Percentiles rank a stretch among this genome's conserved stretches.
These are phyloP conservation scores for Stereum hirsutum DNA, from an alignment of 1,284 basidiomycete genomes.

Conservation along the genomic window DNA sequence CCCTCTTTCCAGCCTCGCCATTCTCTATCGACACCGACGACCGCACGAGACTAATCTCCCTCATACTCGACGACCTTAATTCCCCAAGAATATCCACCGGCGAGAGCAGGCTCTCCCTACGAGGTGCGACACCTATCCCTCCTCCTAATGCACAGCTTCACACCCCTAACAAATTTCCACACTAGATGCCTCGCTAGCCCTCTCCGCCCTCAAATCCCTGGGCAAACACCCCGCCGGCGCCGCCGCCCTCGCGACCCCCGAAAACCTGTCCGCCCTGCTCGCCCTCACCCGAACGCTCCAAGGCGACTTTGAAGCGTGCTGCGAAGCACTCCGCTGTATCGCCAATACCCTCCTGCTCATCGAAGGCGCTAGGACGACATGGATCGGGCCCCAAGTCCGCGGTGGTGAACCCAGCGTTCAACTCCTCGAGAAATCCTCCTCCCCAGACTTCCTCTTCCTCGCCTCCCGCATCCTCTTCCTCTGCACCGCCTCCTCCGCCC, in stretches of 20 bases:
- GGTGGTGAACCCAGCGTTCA: conserved; percentile 50
- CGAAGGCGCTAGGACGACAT: conserved; percentile 47
- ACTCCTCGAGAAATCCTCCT: conserved; percentile 57
- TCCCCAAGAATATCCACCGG: no score
- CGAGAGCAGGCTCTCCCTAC: conserved; percentile 31
- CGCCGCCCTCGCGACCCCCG: conserved; percentile 41
- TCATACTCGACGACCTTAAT: conserved; percentile 54
- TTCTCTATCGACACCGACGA: conserved; percentile 33
- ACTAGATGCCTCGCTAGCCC: conserved; percentile 52
- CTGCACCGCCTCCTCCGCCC: conserved; percentile 42
- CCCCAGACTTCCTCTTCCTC: conserved; percentile 61
- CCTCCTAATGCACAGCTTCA: conserved; percentile 4
- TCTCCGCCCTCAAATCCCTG: conserved; percentile 68
- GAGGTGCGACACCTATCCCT: conserved; percentile 31
- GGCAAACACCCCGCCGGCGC: conserved; percentile 69
- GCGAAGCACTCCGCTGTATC: conserved; percentile 64
- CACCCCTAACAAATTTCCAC: conserved; percentile 15
- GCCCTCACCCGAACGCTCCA: conserved; percentile 39
- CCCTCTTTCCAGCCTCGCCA: conserved; percentile 32
- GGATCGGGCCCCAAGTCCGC: conserved; percentile 46
- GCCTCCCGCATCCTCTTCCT: conserved; percentile 71
- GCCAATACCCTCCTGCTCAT: conserved; percentile 70
- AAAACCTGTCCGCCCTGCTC: conserved; percentile 46
- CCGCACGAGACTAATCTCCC: conserved; percentile 41
- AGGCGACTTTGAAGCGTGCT: conserved; percentile 47